phyloP scores from a whole-genome alignment of 2,329 filamentous ascomycete genomes.

The Cladophialophora chaetospira region DNA sequence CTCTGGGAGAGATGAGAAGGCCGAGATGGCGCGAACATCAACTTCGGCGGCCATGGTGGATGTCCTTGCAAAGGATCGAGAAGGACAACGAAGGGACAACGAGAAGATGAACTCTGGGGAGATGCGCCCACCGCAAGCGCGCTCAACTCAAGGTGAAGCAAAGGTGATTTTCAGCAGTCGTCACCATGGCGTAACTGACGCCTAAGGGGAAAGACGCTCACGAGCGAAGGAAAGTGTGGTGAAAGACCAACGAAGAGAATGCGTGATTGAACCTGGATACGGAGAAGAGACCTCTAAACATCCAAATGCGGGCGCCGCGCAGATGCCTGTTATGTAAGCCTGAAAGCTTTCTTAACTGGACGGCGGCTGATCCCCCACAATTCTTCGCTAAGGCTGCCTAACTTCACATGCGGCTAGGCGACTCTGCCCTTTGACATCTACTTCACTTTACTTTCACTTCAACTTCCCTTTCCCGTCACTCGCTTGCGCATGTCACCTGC shows the following conservation, averaged over 20 bases:
- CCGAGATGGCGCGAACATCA: conserved; percentile 61
- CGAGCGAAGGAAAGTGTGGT: conserved; percentile 10
- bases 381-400: not conserved
- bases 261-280: conserved; percentile 5
- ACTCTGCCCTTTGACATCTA: not conserved
- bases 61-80: not conserved
- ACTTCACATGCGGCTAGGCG: not conserved
- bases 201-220: conserved; percentile 7
- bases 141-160: conserved; percentile 11
- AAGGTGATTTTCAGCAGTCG: not conserved
- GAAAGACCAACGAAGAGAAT: conserved; percentile 2
- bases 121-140: conserved; percentile 21
- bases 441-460: not conserved
- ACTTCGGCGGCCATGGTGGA: conserved; percentile 58
- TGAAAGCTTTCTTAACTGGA: not conserved
- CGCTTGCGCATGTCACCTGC: not conserved
- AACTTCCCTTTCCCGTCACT: not conserved
- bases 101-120: not conserved
- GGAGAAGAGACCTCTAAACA: conserved; percentile 19
- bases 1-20: conserved; percentile 60
- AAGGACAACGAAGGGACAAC: not conserved
- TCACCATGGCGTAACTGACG: conserved; percentile 23
- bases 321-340: conserved; percentile 5
- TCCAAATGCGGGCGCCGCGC: conserved; percentile 14
- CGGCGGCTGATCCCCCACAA: not conserved